phyloP scores from a whole-genome alignment of 768 basidiomycete species.

The Tephrocybe sp. region DNA sequence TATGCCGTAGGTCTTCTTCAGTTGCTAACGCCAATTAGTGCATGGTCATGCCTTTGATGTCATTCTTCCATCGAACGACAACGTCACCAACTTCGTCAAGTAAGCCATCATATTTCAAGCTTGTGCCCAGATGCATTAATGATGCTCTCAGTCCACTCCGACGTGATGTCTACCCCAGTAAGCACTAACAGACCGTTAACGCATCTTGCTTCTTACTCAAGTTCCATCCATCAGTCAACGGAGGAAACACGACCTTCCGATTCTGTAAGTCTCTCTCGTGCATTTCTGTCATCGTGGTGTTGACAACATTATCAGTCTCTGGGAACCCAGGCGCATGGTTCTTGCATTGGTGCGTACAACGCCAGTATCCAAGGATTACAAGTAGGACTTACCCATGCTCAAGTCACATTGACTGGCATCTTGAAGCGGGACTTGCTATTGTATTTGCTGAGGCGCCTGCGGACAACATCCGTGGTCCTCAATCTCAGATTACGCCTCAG shows the following conservation, averaged over 20 bases:
- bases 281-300: background rate
- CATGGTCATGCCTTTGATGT: conserved; percentile 32
- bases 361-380: background rate
- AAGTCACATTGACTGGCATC: conserved; percentile 36
- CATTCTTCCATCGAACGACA: conserved; percentile 21
- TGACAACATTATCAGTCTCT: conserved; percentile 13
- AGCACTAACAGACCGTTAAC: conserved; percentile 1
- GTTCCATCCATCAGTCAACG: conserved; percentile 26
- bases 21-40: conserved; percentile 15
- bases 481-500: conserved; percentile 29
- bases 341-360: conserved; percentile 34
- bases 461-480: conserved; percentile 24
- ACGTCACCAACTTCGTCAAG: conserved; percentile 27
- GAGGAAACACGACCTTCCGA: conserved; percentile 35
- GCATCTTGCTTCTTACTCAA: background rate
- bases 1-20: no score
- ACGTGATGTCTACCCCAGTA: conserved; percentile 24
- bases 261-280: conserved; percentile 23
- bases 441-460: conserved; percentile 30
- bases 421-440: conserved; percentile 34
- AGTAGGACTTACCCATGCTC: background rate
- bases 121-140: no score
- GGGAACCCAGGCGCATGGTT: conserved; percentile 66
- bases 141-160: conserved; percentile 26
- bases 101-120: conserved; percentile 15